Percentiles rank a stretch among this genome's conserved stretches.
These are phyloP conservation scores for Elsinoe batatas DNA, from an alignment of 2,329 filamentous ascomycete species.

Conservation along the genomic window DNA sequence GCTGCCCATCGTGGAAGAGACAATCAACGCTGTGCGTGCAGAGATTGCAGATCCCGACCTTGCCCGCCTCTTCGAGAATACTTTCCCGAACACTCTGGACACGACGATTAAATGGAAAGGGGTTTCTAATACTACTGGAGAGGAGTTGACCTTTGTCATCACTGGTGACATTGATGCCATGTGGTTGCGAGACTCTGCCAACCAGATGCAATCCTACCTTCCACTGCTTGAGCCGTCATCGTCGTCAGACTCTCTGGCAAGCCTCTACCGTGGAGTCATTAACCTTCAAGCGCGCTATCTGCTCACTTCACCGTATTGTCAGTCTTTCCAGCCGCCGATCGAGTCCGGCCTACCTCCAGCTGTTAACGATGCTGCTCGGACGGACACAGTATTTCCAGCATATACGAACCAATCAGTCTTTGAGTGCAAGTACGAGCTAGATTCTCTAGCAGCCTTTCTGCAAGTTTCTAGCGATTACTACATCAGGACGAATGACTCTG, in stretches of 20 bases:
- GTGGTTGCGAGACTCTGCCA: constrained; percentile 49
- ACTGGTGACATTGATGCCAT: constrained; percentile 46
- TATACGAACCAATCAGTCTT: constrained; percentile 38
- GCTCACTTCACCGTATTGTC: constrained; percentile 47
- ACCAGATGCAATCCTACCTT: constrained; percentile 62
- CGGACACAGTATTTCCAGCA: constrained; percentile 34
- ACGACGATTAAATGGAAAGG: constrained; percentile 64
- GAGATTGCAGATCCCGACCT: constrained; percentile 48
- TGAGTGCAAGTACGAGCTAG: constrained; percentile 47
- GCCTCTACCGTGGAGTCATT: constrained; percentile 59
- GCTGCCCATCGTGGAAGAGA: constrained; percentile 34
- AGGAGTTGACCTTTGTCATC: constrained; percentile 55
- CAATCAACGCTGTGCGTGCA: constrained; percentile 24
- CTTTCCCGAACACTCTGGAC: constrained; percentile 66
- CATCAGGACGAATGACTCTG: constrained; percentile 36
- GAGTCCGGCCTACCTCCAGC: constrained; percentile 36
- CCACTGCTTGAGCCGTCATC: constrained; percentile 48
- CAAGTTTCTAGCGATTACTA: constrained; percentile 42
- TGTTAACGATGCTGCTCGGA: constrained; percentile 29
- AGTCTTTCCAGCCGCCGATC: constrained; percentile 43
- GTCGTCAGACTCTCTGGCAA: constrained; percentile 51
- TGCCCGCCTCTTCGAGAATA: constrained; percentile 59
- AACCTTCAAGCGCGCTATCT: constrained; percentile 63
- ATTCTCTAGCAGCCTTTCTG: constrained; percentile 43
- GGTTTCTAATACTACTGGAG: constrained; percentile 45